Percentiles rank a stretch among this genome's conserved stretches.
phyloP scores from a whole-genome alignment of 2,329 filamentous ascomycete genomes.

The Fusarium aywerte region DNA sequence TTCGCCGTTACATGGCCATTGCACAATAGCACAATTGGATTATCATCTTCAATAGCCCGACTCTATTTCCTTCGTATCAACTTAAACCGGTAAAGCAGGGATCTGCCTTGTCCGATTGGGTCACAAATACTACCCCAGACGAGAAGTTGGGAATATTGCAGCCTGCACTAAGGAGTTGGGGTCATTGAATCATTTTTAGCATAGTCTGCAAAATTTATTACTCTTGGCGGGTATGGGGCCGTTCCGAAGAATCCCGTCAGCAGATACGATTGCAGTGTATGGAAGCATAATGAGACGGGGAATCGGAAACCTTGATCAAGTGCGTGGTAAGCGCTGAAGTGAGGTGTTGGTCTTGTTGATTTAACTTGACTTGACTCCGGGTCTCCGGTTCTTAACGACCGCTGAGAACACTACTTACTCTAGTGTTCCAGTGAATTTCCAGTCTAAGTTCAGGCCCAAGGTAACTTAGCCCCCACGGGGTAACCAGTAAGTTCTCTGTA shows the following conservation, averaged over 20 bases:
- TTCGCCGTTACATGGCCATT: background rate
- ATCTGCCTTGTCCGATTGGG: background rate
- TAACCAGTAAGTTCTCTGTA: background rate
- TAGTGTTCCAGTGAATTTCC: background rate
- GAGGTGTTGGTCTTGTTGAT: background rate
- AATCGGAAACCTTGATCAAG: background rate
- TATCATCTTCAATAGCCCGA: background rate
- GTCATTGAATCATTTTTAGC: constrained; percentile 14
- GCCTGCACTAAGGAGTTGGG: background rate
- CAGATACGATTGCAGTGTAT: background rate
- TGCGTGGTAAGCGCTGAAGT: background rate
- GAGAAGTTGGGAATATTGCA: background rate
- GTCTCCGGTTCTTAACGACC: background rate
- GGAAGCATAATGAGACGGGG: constrained; percentile 3
- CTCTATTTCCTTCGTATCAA: background rate
- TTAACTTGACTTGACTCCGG: background rate
- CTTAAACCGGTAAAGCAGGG: background rate
- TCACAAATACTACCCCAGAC: constrained; percentile 15
- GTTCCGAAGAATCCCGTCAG: constrained; percentile 18
- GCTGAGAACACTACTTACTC: background rate
- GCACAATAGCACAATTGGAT: background rate
- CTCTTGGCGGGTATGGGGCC: constrained; percentile 1
- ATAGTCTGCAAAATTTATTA: background rate
- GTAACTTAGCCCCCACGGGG: background rate
- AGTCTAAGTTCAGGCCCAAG: background rate